Evolutionary conservation across 2,329 filamentous ascomycete genomes (phyloP), one percentile per base, ranked within the genome.

Genomic region (Orbilia brochopaga): DNA sequence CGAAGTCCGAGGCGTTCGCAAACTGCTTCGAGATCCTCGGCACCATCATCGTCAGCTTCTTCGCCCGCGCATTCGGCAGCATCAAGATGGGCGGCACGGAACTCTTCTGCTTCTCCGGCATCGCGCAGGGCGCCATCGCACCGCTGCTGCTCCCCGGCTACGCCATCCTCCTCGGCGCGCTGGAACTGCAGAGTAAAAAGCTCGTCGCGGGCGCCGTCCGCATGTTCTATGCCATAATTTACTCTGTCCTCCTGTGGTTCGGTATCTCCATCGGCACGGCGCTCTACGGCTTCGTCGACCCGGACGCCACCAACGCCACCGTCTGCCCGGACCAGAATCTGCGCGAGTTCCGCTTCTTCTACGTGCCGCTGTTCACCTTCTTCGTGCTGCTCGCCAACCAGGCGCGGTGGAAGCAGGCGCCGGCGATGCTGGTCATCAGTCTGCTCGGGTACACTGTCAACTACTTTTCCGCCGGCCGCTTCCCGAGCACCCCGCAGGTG

Each of bases 351-450:
- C 85, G 84, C 65, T 92, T 92, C 80, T 81, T 88, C 37, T 92
- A 91, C 77, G 91, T 93, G 0, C 85, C 89, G 0, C 78, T 84
- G 5, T 95, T 92, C 78, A 86, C 90, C 10, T 77, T 73, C 30
- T 73, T 91, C 53, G 62, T 73, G 2, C 32, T 66, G 21, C 62
- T 73, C 13, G 69, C 69, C 78, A 92, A 92, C 79, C 90, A 93
- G 75, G 90, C 89, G 69, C 91, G 91, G 79, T 90, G 85, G 85
- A 88, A 86, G 76, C 90, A 94, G 78, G 85, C 87, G 35, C 90
- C 90, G 0, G 84, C 90, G 55, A 93, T 93, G 90, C 80, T 90
- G 2, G 54, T 86, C 65, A 92, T 95, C 76, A 86, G 90, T 0
- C 81, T 92, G 30, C 84, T 86, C 0, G 91, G 90, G 8, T 94